Evolutionary conservation across 768 basidiomycete genomes (phyloP).

Genomic region (Leccinum truebloodii): DNA sequence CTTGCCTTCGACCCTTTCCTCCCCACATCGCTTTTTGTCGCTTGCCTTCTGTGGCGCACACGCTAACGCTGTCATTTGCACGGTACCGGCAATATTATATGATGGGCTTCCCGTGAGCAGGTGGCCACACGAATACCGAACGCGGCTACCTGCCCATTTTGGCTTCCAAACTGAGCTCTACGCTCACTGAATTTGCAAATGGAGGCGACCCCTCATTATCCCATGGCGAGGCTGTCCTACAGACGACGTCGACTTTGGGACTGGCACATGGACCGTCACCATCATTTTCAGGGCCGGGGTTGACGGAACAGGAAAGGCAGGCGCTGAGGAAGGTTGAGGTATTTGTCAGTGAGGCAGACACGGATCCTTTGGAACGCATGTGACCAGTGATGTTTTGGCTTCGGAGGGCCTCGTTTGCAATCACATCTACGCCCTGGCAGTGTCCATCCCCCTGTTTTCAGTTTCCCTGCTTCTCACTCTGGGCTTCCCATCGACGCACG

Average conservation of each 20-base stretch:
- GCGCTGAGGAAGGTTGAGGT: slow-evolving; percentile 49
- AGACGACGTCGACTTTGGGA: slow-evolving; percentile 28
- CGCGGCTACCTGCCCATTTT: slow-evolving; percentile 86
- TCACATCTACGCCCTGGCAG: background rate
- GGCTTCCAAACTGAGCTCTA: slow-evolving; percentile 64
- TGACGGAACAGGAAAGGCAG: slow-evolving; percentile 36
- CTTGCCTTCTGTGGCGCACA: slow-evolving; percentile 13
- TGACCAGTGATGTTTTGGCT: slow-evolving; percentile 29
- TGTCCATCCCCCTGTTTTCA: background rate
- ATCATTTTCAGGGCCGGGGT: slow-evolving; percentile 9
- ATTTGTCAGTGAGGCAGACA: slow-evolving; percentile 69
- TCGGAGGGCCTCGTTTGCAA: background rate
- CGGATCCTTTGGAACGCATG: slow-evolving; percentile 72
- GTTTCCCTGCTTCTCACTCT: background rate
- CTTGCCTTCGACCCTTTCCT: background rate
- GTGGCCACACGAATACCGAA: slow-evolving; percentile 94
- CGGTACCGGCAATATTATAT: slow-evolving; percentile 21
- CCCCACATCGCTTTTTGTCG: background rate
- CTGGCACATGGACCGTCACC: slow-evolving; percentile 21
- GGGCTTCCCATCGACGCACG: background rate
- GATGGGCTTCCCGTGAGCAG: slow-evolving; percentile 38
- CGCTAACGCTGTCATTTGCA: slow-evolving; percentile 11
- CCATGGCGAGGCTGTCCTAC: background rate
- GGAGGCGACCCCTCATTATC: slow-evolving; percentile 5
- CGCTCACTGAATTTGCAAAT: slow-evolving; percentile 34